These are phyloP conservation scores for Hericium alpestre DNA, from an alignment of 768 basidiomycete genomes.

Conservation along the genomic window DNA sequence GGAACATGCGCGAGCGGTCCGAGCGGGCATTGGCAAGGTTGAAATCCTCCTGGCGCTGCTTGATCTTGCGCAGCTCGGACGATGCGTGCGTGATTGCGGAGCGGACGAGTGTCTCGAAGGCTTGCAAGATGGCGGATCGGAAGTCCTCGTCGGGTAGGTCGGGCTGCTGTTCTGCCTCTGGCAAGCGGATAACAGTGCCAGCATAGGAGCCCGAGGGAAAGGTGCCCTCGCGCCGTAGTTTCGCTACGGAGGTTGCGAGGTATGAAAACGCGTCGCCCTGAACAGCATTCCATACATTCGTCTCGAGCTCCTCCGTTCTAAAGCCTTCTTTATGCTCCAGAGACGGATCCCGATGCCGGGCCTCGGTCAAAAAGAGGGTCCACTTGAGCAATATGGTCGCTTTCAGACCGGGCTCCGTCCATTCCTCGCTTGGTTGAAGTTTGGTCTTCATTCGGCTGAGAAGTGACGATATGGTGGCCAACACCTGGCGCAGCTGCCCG, in stretches of 20 bases:
- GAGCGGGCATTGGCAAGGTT: conserved; percentile 56
- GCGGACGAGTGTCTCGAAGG: conserved; percentile 63
- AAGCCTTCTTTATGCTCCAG: conserved; percentile 58
- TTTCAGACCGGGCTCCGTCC: conserved; percentile 65
- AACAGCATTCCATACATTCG: conserved; percentile 72
- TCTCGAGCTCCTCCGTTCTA: conserved; percentile 71
- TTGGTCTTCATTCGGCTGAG: conserved; percentile 52
- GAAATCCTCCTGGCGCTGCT: conserved; percentile 81
- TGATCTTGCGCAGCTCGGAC: conserved; percentile 75
- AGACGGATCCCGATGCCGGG: conserved; percentile 54
- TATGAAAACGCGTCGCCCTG: conserved; percentile 75
- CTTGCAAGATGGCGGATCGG: conserved; percentile 42
- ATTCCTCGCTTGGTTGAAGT: conserved; percentile 38
- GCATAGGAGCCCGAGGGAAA: conserved; percentile 19
- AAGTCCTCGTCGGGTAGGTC: conserved; percentile 39
- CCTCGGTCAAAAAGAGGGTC: conserved; percentile 76
- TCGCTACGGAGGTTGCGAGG: conserved; percentile 48
- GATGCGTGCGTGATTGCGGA: conserved; percentile 67
- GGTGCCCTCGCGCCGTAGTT: conserved; percentile 34
- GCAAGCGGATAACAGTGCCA: conserved; percentile 11
- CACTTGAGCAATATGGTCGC: conserved; percentile 74
- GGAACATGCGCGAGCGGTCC: conserved; percentile 45
- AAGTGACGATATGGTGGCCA: conserved; percentile 36
- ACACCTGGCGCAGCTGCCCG: conserved; percentile 34
- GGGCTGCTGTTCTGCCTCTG: conserved; percentile 27